phyloP scores from a whole-genome alignment of 768 basidiomycete species.

The Amylocystis lapponica region DNA sequence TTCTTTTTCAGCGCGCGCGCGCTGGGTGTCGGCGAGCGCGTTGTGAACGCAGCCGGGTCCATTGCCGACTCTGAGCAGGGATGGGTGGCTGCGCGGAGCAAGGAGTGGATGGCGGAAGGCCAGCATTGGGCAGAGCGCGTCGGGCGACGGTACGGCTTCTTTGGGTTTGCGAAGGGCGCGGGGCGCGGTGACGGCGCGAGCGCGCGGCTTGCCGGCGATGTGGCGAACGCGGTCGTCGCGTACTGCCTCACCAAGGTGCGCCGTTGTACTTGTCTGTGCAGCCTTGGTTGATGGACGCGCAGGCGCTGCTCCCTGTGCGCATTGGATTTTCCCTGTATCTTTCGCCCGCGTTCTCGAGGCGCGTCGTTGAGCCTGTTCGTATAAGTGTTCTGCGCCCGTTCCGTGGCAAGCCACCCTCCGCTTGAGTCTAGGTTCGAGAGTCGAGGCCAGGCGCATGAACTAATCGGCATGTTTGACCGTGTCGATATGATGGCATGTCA shows the following conservation, averaged over 20 bases:
- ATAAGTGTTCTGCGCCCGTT: slow-evolving; percentile 20
- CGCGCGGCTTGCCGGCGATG: slow-evolving; percentile 58
- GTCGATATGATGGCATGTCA: too few relatives aligned
- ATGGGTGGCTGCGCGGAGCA: slow-evolving; percentile 17
- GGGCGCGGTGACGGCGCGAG: slow-evolving; percentile 7
- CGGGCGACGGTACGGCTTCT: slow-evolving; percentile 72
- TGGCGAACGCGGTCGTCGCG: slow-evolving; percentile 78
- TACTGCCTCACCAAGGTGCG: slow-evolving; percentile 76
- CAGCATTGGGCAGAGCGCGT: slow-evolving; percentile 64
- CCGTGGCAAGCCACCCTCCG: too few relatives aligned
- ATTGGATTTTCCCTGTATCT: slow-evolving; percentile 69
- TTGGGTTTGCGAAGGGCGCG: slow-evolving; percentile 60
- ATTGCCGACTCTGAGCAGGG: neutral
- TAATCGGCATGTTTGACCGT: too few relatives aligned
- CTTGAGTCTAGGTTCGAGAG: too few relatives aligned
- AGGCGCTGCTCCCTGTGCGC: slow-evolving; percentile 73
- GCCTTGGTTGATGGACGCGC: neutral
- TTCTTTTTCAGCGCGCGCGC: slow-evolving; percentile 66
- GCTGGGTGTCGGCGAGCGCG: slow-evolving; percentile 61
- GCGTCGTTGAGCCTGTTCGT: slow-evolving; percentile 58
- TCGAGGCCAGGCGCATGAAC: too few relatives aligned
- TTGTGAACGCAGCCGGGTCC: slow-evolving; percentile 36
- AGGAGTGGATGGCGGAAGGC: slow-evolving; percentile 73
- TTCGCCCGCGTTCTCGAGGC: slow-evolving; percentile 65
- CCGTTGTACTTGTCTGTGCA: neutral